Base-by-base conservation (phyloP, 257 asterid species). In the Phtheirospermum japonicum region DNA sequence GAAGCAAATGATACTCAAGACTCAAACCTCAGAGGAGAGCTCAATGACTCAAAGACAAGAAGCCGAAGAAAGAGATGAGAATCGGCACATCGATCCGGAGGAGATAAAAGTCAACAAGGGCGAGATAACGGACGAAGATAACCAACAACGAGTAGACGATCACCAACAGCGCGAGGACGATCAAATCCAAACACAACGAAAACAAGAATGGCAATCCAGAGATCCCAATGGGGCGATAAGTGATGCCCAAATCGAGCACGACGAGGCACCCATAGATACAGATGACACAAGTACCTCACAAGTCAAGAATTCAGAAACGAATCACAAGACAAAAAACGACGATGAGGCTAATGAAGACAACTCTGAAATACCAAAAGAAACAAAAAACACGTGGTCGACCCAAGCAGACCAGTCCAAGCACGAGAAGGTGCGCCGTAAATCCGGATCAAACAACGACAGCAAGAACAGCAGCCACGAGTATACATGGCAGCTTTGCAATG, bases 401-500 rank as follows among this genome's bases (percentile, higher is more conserved):
- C 98, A 90, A 76, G 88, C 80, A n/a, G 78, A 75, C 32, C 80
- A 88, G 39, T 88, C 98, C 0, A 81, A 72, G 28, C 78, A 76
- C 42, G 84, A 92, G 73, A 92, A 88, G 67, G 98, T 83, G 65
- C 82, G 90, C 64, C 75, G 85, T 58, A 73, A 76, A 20, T 69
- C 66, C 2, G 83, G 74, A 33, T 61, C 80, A 14, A 66, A 70
- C 13, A 71, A 79, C 32, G 76, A 82, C 43, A 74, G 75, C 54
- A 80, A 78, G 43, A 63, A 45, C 7, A 67, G 63, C 33, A 45
- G 11, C 13, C 9, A 73, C 0, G 81, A 68, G 20, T 39, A 68
- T 60, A 72, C 67, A 58, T 90, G 97, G 97, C 61, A 72, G 66
- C 68, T 87, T 20, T 90, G 97, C 67, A 83, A 90, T 45, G 88